Base-by-base conservation (phyloP, 78 protist species). In the Dictyostelium firmibasis region DNA sequence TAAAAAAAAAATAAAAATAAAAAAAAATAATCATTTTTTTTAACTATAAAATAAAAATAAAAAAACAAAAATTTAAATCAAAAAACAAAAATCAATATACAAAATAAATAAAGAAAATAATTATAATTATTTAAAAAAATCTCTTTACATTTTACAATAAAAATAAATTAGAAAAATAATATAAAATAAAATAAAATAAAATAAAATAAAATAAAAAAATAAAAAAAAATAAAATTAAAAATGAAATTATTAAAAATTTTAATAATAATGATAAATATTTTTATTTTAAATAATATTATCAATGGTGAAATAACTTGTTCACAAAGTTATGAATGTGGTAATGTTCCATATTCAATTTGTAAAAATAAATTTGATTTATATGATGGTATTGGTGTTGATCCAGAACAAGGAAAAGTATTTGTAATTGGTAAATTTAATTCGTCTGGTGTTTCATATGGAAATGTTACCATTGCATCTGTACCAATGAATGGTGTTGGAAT, bases 311-410 rank as follows among this genome's bases (percentile, higher is more conserved):
- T 29, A 29, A 27, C 43, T 0, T 72, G 84, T 25, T 14, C 53
- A n/a, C 67, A 79, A 44, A 25, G 36, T 57, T 82, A 43, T 43
- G 86, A 82, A 16, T 82, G 86, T 33, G 86, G 86, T 31, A 82
- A 82, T 82, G 75, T 57, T 7, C 86, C 86, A 4, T 57, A 20
- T 20, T 25, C 70, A 16, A 57, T 57, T 27, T 82, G 86, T 23
- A 23, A 29, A n/a, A 82, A 57, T 33, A 50, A 60, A 23, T 47
- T 50, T 33, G 33, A 82, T 29, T 20, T 82, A 33, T 33, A 16
- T 13, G 7, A 23, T 4, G 86, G 86, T 23, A 57, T 82, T 31
- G 76, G 35, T 1, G 75, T 82, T 23, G 75, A 82, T 35, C 29
- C 62, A 23, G 31, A 33, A 5, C 16, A 27, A 16, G 35, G 35